Evolutionary conservation across 345 rosid species (phyloP).

Genomic region (Syzygium grande): DNA sequence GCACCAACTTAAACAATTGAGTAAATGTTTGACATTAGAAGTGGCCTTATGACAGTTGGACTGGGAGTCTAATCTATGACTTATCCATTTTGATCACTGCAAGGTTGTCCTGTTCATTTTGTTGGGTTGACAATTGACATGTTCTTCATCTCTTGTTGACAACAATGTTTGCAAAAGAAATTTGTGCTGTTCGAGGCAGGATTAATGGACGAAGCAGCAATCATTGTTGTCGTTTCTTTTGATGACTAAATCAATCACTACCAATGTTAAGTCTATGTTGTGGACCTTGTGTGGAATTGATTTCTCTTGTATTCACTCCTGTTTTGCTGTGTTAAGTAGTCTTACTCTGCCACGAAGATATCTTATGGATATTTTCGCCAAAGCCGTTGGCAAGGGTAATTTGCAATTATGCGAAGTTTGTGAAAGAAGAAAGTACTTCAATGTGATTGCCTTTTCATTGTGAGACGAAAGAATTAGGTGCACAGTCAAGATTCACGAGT

Average conservation of each 20-base stretch:
- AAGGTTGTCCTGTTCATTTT: background rate
- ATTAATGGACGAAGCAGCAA: background rate
- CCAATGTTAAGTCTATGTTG: background rate
- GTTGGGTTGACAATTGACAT: background rate
- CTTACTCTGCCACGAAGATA: background rate
- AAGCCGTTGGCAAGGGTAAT: background rate
- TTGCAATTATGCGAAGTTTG: background rate
- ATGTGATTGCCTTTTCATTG: conserved; percentile 42
- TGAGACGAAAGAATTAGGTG: background rate
- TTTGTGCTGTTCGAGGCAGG: rapidly evolving
- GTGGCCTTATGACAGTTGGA: background rate
- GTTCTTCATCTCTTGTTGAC: background rate
- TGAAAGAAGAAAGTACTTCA: conserved; percentile 11
- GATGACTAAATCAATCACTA: background rate
- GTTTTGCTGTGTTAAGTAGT: background rate
- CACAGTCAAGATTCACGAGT: background rate
- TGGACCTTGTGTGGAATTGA: background rate
- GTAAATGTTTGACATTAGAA: background rate
- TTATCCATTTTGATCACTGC: background rate
- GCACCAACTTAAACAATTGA: background rate
- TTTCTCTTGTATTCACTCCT: background rate
- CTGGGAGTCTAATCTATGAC: background rate
- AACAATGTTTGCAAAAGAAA: background rate
- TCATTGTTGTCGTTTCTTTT: background rate
- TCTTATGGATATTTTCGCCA: background rate